These are phyloP conservation scores for Cercospora nicotianae DNA, from an alignment of 2,329 filamentous ascomycete genomes.

Conservation along the genomic window DNA sequence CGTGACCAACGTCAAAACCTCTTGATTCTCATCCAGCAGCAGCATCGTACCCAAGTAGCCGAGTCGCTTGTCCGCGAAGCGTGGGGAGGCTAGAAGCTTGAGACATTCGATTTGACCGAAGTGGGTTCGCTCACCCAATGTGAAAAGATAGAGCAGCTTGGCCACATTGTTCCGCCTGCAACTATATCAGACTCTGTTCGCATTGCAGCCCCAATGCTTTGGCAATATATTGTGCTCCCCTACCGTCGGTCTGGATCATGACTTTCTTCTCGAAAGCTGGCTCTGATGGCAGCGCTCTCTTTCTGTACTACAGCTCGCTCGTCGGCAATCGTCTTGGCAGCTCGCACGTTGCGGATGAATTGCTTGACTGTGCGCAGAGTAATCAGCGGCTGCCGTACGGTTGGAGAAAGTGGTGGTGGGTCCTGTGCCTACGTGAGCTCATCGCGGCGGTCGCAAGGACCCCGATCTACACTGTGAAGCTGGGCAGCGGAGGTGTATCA, in stretches of 20 bases:
- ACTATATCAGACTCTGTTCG: constrained; percentile 2
- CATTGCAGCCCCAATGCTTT: background rate
- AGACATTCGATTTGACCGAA: constrained; percentile 99
- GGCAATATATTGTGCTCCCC: constrained; percentile 30
- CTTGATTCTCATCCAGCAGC: constrained; percentile 95
- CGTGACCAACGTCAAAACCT: constrained; percentile 93
- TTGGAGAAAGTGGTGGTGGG: background rate
- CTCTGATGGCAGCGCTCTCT: constrained; percentile 94
- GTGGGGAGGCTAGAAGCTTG: constrained; percentile 92
- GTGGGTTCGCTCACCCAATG: constrained; percentile 92
- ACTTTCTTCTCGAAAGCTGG: constrained; percentile 96
- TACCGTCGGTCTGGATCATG: constrained; percentile 88
- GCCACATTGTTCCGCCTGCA: constrained; percentile 95
- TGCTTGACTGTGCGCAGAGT: constrained; percentile 75
- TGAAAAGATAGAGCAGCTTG: constrained; percentile 97
- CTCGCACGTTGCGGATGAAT: constrained; percentile 98
- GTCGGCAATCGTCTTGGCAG: constrained; percentile 97
- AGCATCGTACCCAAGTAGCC: constrained; percentile 96
- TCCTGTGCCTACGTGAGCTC: constrained; percentile 15
- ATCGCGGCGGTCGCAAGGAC: constrained; percentile 15
- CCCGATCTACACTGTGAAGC: constrained; percentile 1
- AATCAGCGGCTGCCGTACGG: background rate
- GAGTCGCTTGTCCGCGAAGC: constrained; percentile 95
- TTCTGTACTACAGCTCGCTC: constrained; percentile 98
- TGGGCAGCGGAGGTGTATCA: background rate